These are phyloP conservation scores for Myriosclerotinia duriaeana DNA, from an alignment of 2,329 filamentous ascomycete genomes.

Conservation along the genomic window DNA sequence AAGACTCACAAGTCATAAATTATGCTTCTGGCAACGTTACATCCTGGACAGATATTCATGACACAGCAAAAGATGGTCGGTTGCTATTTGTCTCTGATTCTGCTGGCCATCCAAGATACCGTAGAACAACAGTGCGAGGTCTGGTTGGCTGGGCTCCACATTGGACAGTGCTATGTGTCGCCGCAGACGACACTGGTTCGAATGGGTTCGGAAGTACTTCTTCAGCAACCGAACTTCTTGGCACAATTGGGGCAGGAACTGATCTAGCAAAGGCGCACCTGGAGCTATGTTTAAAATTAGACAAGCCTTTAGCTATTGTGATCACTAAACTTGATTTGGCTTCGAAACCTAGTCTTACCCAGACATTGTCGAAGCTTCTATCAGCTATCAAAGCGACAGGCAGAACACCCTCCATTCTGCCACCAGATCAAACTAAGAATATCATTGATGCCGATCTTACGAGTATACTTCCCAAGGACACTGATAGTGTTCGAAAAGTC, in stretches of 20 bases:
- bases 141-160: slow-evolving; percentile 96
- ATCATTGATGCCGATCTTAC: slow-evolving; percentile 51
- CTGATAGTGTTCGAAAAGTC: slow-evolving; percentile 56
- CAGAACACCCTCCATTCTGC: slow-evolving; percentile 72
- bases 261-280: slow-evolving; percentile 79
- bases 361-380: slow-evolving; percentile 70
- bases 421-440: slow-evolving; percentile 53
- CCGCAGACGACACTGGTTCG: slow-evolving; percentile 65
- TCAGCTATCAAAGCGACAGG: slow-evolving; percentile 74
- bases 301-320: slow-evolving; percentile 73
- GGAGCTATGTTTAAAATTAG: slow-evolving; percentile 77
- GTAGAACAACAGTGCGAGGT: slow-evolving; percentile 82
- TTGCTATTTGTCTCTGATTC: slow-evolving; percentile 90
- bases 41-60: slow-evolving; percentile 93
- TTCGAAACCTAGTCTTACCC: slow-evolving; percentile 67
- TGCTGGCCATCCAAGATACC: slow-evolving; percentile 84
- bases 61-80: slow-evolving; percentile 68
- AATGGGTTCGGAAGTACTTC: slow-evolving; percentile 44
- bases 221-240: slow-evolving; percentile 52
- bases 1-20: slow-evolving; percentile 64
- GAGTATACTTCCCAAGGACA: slow-evolving; percentile 56
- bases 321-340: slow-evolving; percentile 92
- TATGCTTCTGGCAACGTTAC: slow-evolving; percentile 84
- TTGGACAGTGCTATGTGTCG: slow-evolving; percentile 86
- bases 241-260: slow-evolving; percentile 55